Percentiles rank a stretch among this genome's conserved stretches.
Evolutionary conservation across 2,329 filamentous ascomycete species (phyloP).

Genomic region (Neoscytalidium dimidiatum): DNA sequence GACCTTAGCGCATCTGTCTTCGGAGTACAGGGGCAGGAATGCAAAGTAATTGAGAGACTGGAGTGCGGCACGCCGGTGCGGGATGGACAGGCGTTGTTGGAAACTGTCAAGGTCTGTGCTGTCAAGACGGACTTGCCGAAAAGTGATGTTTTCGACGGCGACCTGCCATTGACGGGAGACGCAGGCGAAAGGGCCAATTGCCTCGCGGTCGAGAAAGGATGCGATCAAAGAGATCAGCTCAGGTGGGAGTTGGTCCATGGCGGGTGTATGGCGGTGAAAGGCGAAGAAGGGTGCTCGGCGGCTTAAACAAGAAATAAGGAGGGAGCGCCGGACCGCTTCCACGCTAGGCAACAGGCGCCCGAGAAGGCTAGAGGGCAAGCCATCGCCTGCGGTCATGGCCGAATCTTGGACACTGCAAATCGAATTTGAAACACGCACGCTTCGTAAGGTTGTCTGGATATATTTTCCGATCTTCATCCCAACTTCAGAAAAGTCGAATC

Average conservation of each 20-base stretch:
- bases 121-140: not conserved
- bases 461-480: not conserved
- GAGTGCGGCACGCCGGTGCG: not conserved
- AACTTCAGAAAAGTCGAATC: conserved; percentile 11
- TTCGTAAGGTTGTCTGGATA: not conserved
- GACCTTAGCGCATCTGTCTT: not conserved
- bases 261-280: not conserved
- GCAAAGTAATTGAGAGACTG: not conserved
- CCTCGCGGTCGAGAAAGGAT: not conserved
- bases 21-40: not conserved
- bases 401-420: too few species aligned
- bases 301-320: not conserved
- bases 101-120: not conserved
- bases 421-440: not conserved
- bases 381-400: not conserved
- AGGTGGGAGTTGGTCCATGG: not conserved
- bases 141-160: not conserved
- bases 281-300: not conserved
- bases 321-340: not conserved
- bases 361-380: not conserved
- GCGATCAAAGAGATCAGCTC: not conserved
- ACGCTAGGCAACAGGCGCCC: not conserved
- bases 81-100: not conserved
- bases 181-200: not conserved
- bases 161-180: not conserved